phyloP scores from a whole-genome alignment of 768 basidiomycete species.

The Termitomyces sp. region DNA sequence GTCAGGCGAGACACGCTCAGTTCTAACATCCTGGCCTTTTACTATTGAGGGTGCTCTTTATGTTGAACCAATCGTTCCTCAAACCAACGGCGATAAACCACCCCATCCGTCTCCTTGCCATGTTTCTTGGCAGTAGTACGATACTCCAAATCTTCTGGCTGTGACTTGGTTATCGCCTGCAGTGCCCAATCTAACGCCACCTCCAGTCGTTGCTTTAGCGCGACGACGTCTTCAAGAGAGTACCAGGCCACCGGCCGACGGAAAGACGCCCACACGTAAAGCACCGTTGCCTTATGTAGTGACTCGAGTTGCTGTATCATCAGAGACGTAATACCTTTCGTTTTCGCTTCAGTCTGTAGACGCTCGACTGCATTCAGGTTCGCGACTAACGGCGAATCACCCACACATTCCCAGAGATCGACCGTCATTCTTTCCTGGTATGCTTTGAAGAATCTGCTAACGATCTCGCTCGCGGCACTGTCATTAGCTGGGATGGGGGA shows the following conservation, averaged over 20 bases:
- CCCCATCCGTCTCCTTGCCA: neutral
- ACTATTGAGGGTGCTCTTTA: too few species aligned
- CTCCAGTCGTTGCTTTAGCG: conserved; percentile 61
- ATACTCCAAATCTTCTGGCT: neutral
- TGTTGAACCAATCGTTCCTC: too few species aligned
- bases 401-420: conserved; percentile 31
- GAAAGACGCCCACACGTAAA: conserved; percentile 83
- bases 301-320: conserved; percentile 48
- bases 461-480: conserved; percentile 20
- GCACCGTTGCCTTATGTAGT: conserved; percentile 67
- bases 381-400: conserved; percentile 30
- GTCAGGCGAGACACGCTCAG: neutral
- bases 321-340: conserved; percentile 3
- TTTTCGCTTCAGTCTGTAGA: conserved; percentile 17
- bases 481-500: conserved; percentile 57
- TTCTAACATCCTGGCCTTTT: neutral
- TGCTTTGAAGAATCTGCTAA: conserved; percentile 32
- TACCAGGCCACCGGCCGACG: conserved; percentile 66
- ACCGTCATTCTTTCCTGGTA: conserved; percentile 40
- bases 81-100: neutral
- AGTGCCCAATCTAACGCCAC: conserved; percentile 61
- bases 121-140: neutral
- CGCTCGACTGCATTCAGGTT: conserved; percentile 37
- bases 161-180: conserved; percentile 28
- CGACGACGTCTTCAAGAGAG: conserved; percentile 42